These are phyloP conservation scores for Parachaetomium inaequale DNA, from an alignment of 495 filamentous ascomycete species.

Conservation along the genomic window DNA sequence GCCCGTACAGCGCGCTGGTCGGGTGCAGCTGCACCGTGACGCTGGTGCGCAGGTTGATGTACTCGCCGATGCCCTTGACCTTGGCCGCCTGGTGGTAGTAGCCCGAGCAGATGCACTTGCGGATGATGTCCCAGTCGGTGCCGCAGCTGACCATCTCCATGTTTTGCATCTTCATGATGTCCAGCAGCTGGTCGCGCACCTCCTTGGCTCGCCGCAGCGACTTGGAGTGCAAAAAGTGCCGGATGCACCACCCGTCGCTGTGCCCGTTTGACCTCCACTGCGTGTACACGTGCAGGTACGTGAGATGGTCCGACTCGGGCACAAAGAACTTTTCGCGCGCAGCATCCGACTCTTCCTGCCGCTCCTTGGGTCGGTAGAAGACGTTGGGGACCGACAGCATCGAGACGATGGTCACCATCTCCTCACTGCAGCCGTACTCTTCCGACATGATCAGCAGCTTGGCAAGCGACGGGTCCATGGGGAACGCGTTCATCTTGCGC, in stretches of 20 bases:
- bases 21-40: slow-evolving; percentile 93
- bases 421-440: slow-evolving; percentile 88
- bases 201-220: slow-evolving; percentile 86
- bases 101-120: slow-evolving; percentile 95
- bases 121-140: slow-evolving; percentile 92
- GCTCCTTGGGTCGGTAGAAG: slow-evolving; percentile 96
- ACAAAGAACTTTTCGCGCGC: slow-evolving; percentile 99
- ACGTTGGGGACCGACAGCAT: slow-evolving; percentile 97
- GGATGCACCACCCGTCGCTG: slow-evolving; percentile 86
- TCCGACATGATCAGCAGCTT: slow-evolving; percentile 89
- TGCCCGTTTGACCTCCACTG: slow-evolving; percentile 92
- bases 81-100: slow-evolving; percentile 99
- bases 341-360: slow-evolving; percentile 92
- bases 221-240: slow-evolving; percentile 92
- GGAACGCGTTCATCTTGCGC: slow-evolving; percentile 91
- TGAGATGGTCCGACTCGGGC: slow-evolving; percentile 94
- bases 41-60: slow-evolving; percentile 90
- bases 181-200: slow-evolving; percentile 85
- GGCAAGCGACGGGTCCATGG: slow-evolving; percentile 91
- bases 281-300: slow-evolving; percentile 90
- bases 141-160: slow-evolving; percentile 86
- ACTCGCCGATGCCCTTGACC: slow-evolving; percentile 95
- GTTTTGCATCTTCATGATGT: slow-evolving; percentile 93
- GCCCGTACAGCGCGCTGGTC: slow-evolving; percentile 85
- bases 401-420: slow-evolving; percentile 96